Percentiles rank a stretch among this genome's conserved stretches.
These are phyloP conservation scores for Alloteropsis semialata DNA, from an alignment of 176 grass and related monocot genomes.

Conservation along the genomic window DNA sequence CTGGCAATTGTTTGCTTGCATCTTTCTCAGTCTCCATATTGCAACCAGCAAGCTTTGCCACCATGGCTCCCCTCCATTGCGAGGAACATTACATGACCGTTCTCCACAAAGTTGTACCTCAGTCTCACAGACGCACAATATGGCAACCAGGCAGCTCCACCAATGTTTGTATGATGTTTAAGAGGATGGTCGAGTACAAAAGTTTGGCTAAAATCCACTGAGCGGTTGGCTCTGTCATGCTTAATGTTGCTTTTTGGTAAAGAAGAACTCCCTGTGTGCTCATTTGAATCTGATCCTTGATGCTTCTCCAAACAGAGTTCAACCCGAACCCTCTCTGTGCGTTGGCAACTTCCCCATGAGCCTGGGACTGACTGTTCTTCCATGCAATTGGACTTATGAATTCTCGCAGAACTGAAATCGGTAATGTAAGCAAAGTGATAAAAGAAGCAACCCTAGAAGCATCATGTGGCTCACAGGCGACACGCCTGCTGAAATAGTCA, in stretches of 20 bases:
- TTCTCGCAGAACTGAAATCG: conserved; percentile 71
- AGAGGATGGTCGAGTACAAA: conserved; percentile 70
- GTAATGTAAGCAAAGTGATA: conserved; percentile 88
- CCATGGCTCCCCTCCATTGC: conserved; percentile 89
- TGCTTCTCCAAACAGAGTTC: conserved; percentile 91
- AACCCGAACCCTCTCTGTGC: conserved; percentile 52
- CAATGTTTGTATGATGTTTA: conserved; percentile 63
- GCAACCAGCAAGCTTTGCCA: conserved; percentile 68
- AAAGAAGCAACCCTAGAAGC: conserved; percentile 92
- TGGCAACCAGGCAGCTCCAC: conserved; percentile 84
- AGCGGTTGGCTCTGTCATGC: conserved; percentile 74
- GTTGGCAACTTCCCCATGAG: conserved; percentile 51
- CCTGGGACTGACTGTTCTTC: conserved; percentile 70
- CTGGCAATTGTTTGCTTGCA: conserved; percentile 72
- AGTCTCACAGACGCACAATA: conserved; percentile 85
- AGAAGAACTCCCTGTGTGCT: conserved; percentile 40
- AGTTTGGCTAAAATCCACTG: conserved; percentile 74
- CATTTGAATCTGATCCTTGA: conserved; percentile 42
- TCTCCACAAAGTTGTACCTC: conserved; percentile 72
- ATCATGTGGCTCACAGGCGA: conserved; percentile 87
- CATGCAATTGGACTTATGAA: conserved; percentile 86
- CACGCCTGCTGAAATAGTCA: conserved; percentile 82
- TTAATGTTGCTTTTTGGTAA: conserved; percentile 83
- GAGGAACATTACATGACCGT: conserved; percentile 55
- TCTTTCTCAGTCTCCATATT: conserved; percentile 70